Percentiles rank a stretch among this genome's conserved stretches.
These are phyloP conservation scores for Hypoxylon subgilvum DNA, from an alignment of 495 filamentous ascomycete species.

Conservation along the genomic window DNA sequence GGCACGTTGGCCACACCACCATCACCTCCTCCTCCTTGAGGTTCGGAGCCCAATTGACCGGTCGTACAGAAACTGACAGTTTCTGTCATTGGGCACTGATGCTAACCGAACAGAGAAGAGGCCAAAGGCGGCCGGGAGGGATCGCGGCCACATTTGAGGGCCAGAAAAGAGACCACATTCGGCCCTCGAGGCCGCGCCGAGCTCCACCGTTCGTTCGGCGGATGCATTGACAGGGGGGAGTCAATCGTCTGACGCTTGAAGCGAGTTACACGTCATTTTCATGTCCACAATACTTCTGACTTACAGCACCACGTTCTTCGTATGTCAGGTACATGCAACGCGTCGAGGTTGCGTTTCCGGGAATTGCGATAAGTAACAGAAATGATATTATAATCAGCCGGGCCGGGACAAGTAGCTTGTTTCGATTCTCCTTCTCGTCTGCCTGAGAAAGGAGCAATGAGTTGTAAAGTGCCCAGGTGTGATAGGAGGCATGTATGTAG, in stretches of 20 bases:
- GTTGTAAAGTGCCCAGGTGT: too few species aligned
- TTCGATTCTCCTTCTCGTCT: too few species aligned
- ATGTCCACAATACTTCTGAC: slow-evolving; percentile 25
- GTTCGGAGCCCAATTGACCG: slow-evolving; percentile 37
- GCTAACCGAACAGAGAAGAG: slow-evolving; percentile 29
- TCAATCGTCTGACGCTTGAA: neutral
- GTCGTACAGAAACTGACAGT: slow-evolving; percentile 24
- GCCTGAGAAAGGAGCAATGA: too few species aligned
- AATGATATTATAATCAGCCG: slow-evolving; percentile 9
- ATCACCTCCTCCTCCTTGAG: neutral
- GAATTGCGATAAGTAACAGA: slow-evolving; percentile 31
- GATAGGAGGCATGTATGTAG: too few species aligned
- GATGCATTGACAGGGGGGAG: slow-evolving; percentile 12
- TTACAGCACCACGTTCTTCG: slow-evolving; percentile 38
- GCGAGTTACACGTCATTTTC: slow-evolving; percentile 31
- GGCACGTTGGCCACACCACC: slow-evolving; percentile 21
- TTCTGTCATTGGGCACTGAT: slow-evolving; percentile 40
- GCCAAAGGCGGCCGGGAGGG: slow-evolving; percentile 19
- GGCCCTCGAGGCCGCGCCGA: slow-evolving; percentile 36
- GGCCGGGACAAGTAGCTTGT: slow-evolving; percentile 3
- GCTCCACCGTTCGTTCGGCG: slow-evolving; percentile 33
- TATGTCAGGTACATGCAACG: slow-evolving; percentile 41
- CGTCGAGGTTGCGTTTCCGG: slow-evolving; percentile 23
- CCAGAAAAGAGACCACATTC: slow-evolving; percentile 37
- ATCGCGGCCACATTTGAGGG: slow-evolving; percentile 35